These are phyloP conservation scores for Populus hybrid DNA, from an alignment of 441 rosid species.

Conservation along the genomic window DNA sequence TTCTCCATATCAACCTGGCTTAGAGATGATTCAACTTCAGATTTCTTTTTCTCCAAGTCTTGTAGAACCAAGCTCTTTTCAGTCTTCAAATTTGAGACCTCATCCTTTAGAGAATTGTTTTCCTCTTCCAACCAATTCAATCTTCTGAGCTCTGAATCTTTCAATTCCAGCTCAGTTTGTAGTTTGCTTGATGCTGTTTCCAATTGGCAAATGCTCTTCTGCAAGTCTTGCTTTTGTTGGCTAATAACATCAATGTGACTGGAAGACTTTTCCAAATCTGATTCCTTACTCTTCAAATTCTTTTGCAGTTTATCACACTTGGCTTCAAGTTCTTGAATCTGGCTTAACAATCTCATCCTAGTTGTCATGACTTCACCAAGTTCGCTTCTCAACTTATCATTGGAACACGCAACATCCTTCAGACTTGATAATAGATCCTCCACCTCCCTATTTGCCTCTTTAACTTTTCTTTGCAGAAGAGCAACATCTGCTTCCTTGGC, in stretches of 20 bases:
- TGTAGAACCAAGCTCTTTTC: slow-evolving; percentile 43
- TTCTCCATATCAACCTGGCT: slow-evolving; percentile 36
- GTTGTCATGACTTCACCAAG: slow-evolving; percentile 30
- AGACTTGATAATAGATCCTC: slow-evolving; percentile 7
- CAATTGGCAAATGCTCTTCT: slow-evolving; percentile 29
- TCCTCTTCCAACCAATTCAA: slow-evolving; percentile 37
- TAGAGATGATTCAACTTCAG: slow-evolving; percentile 41
- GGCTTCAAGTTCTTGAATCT: slow-evolving; percentile 40
- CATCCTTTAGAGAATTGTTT: slow-evolving; percentile 31
- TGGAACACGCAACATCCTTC: slow-evolving; percentile 22
- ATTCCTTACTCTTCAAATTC: slow-evolving; percentile 34
- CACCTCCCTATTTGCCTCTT: slow-evolving; percentile 24
- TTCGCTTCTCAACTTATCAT: slow-evolving; percentile 31
- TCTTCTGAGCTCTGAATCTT: slow-evolving; percentile 33
- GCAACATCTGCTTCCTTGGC: slow-evolving; percentile 39
- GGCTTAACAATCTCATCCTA: slow-evolving; percentile 29
- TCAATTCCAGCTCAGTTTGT: slow-evolving; percentile 36
- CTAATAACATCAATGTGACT: slow-evolving; percentile 24
- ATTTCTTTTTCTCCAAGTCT: slow-evolving; percentile 51
- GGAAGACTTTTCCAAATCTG: slow-evolving; percentile 35
- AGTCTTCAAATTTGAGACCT: slow-evolving; percentile 40
- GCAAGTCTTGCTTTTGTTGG: slow-evolving; percentile 37
- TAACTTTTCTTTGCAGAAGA: slow-evolving; percentile 31
- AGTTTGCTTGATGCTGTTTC: slow-evolving; percentile 32
- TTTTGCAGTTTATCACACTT: slow-evolving; percentile 24